Conservation (phyloP, 1,284 basidiomycete species). For the Ganoderma leucocontextum region DNA sequence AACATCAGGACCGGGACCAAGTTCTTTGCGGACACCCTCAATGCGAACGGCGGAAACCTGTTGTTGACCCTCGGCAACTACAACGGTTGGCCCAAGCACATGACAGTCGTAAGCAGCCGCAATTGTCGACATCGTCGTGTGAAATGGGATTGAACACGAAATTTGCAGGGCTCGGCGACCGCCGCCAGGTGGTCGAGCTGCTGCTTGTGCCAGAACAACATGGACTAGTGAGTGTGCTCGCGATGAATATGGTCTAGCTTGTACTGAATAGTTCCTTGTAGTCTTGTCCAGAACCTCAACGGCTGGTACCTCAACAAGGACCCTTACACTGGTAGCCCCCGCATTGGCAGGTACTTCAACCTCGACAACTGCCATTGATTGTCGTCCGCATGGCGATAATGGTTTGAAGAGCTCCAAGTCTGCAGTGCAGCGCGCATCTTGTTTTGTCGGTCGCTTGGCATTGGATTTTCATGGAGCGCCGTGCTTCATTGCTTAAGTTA, state of each 20-base stretch:
- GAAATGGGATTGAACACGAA: neutral
- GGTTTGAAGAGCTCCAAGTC: neutral
- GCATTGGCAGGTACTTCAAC: conserved; percentile 77
- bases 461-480: neutral
- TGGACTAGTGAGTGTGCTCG: conserved; percentile 69
- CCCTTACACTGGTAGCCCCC: conserved; percentile 52
- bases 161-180: conserved; percentile 60
- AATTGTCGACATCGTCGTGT: neutral
- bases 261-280: conserved; percentile 47
- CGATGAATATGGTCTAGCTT: neutral
- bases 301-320: conserved; percentile 79
- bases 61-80: conserved; percentile 74
- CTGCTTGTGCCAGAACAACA: conserved; percentile 82
- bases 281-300: conserved; percentile 80
- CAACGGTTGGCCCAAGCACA: conserved; percentile 77
- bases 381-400: neutral
- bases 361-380: conserved; percentile 55
- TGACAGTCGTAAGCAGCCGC: conserved; percentile 64
- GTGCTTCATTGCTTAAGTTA: neutral
- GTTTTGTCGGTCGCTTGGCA: neutral
- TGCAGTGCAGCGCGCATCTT: neutral
- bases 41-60: conserved; percentile 63
- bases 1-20: conserved; percentile 71
- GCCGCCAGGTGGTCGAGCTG: conserved; percentile 59
- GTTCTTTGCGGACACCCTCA: conserved; percentile 66